phyloP scores from a whole-genome alignment of 768 basidiomycete genomes.

The Boletus huronensis region DNA sequence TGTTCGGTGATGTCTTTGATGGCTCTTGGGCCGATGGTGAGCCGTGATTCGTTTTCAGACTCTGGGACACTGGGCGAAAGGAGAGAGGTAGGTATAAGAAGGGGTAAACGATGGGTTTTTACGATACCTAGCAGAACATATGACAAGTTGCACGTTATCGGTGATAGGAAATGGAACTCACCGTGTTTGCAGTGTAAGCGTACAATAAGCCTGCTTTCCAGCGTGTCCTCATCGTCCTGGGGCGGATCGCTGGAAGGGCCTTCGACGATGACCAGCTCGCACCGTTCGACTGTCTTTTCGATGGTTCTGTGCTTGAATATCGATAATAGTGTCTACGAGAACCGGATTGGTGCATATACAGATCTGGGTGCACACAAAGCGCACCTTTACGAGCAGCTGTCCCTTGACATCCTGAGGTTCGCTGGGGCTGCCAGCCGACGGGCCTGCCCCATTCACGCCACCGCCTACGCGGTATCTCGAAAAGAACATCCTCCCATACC shows the following conservation, averaged over 20 bases:
- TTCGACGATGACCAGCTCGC: constrained; percentile 69
- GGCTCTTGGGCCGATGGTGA: constrained; percentile 70
- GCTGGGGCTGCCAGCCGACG: constrained; percentile 15
- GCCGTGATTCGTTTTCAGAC: constrained; percentile 51
- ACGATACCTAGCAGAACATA: constrained; percentile 53
- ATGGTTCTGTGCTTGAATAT: constrained; percentile 71
- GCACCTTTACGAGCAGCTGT: constrained; percentile 68
- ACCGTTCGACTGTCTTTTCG: constrained; percentile 74
- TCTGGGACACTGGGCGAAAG: constrained; percentile 68
- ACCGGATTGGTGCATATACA: neutral
- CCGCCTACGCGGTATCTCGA: constrained; percentile 53
- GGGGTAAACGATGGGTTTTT: constrained; percentile 73
- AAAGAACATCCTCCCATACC: constrained; percentile 66
- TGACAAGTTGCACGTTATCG: constrained; percentile 5
- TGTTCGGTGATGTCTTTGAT: constrained; percentile 80
- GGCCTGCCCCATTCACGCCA: constrained; percentile 12
- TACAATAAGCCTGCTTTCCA: constrained; percentile 70
- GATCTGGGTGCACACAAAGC: constrained; percentile 3
- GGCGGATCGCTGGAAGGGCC: constrained; percentile 36
- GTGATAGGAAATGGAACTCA: constrained; percentile 27
- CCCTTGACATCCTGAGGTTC: constrained; percentile 53
- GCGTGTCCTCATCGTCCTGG: constrained; percentile 44
- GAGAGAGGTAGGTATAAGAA: constrained; percentile 55
- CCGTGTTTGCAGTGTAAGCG: constrained; percentile 84
- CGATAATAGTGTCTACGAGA: constrained; percentile 58